A percentile compares a stretch with the other conserved stretches of the same genome.
Conservation (phyloP, 139 green algal species). For the Picochlorum sp. region DNA sequence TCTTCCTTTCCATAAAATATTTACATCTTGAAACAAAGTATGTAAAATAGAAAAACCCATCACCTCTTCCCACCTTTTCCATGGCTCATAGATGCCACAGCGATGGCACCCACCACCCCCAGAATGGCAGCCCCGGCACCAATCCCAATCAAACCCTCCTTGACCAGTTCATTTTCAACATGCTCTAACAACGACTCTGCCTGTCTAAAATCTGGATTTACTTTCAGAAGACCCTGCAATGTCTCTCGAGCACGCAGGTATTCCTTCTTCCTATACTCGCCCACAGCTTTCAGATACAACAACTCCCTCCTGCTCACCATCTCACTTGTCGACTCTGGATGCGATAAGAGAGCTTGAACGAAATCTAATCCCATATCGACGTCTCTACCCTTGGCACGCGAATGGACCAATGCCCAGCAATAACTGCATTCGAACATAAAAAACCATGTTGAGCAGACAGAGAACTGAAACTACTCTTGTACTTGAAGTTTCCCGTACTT, state of each 20-base stretch:
- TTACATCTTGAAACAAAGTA: no score
- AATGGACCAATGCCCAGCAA: constrained; percentile 2
- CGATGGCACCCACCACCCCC: constrained; percentile 4
- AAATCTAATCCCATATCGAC: neutral
- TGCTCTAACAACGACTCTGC: constrained; percentile 5
- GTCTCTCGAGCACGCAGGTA: constrained; percentile 1
- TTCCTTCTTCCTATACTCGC: neutral
- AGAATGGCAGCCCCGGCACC: constrained; percentile 7
- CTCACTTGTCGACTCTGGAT: constrained; percentile 2
- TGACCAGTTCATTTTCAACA: constrained; percentile 14
- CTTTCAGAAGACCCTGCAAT: constrained; percentile 3
- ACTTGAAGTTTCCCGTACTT: neutral
- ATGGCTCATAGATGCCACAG: constrained; percentile 2
- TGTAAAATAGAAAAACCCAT: no score
- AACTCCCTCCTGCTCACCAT: constrained; percentile 12
- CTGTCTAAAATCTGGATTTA: constrained; percentile 10
- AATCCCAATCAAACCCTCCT: constrained; percentile 16
- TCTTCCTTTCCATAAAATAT: no score
- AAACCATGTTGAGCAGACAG: neutral
- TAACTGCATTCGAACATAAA: constrained; percentile 1
- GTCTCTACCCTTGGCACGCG: neutral
- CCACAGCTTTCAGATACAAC: constrained; percentile 10
- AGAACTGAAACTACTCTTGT: no score
- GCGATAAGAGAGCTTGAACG: neutral
- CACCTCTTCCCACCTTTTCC: no score